phyloP scores from a whole-genome alignment of 169 alveolate species.

The Cryptosporidium ryanae region DNA sequence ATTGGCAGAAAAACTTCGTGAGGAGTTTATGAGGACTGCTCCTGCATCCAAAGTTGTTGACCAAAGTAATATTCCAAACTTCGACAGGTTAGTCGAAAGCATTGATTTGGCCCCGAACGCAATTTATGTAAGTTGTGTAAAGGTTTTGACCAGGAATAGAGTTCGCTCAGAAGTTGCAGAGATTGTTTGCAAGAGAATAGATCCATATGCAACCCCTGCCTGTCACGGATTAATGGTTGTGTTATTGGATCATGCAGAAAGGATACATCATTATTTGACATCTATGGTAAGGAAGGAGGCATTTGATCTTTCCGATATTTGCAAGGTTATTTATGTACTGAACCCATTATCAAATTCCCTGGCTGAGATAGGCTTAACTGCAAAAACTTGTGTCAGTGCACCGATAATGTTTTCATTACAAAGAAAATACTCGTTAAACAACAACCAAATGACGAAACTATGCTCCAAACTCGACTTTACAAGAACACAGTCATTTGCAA shows the following conservation, averaged over 20 bases:
- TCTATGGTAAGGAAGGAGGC: conserved; percentile 38
- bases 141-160: conserved; percentile 34
- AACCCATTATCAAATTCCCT: conserved; percentile 28
- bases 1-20: conserved; percentile 16
- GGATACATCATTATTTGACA: conserved; percentile 33
- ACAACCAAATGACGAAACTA: conserved; percentile 48
- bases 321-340: conserved; percentile 37
- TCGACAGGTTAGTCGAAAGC: neutral
- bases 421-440: conserved; percentile 21
- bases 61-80: conserved; percentile 13
- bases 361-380: conserved; percentile 19
- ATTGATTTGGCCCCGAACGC: conserved; percentile 40
- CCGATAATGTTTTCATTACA: conserved; percentile 51
- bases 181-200: conserved; percentile 45
- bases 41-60: conserved; percentile 50
- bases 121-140: conserved; percentile 45
- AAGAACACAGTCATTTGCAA: conserved; percentile 59
- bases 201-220: conserved; percentile 70
- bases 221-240: conserved; percentile 65
- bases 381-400: conserved; percentile 23
- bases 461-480: conserved; percentile 68
- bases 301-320: conserved; percentile 58
- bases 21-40: conserved; percentile 46
- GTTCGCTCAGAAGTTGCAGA: conserved; percentile 63
- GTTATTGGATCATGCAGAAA: conserved; percentile 47